Evolutionary conservation across 2,329 filamentous ascomycete genomes (phyloP), one percentile per base, ranked within the genome.

Genomic region (Cladophialophora chaetospira): DNA sequence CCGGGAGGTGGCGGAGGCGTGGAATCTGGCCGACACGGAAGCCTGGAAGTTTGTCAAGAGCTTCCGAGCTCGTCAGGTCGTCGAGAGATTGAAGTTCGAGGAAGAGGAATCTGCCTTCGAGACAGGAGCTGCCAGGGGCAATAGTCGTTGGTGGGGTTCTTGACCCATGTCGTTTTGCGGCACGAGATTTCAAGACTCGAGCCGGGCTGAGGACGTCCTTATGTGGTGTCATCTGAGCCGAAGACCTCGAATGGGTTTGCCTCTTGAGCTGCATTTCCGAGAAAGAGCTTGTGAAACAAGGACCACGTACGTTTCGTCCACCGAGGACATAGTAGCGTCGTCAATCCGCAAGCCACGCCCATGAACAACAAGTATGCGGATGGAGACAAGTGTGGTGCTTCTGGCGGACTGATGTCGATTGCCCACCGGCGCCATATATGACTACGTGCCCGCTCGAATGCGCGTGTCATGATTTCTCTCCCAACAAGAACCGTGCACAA

Each of bases 41-140:
- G 77, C 80, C 6, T 87, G 84, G 84, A 79, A 80, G 60, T 87
- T 87, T 67, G 79, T 83, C 21, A 73, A 82, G 53, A 83, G 84
- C 4, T 86, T 77, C 65, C 76, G 78, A 44, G 84, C 82, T 26
- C 72, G 83, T 61, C 75, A 79, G 53, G 70, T 79, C 11, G 75
- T 85, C 36, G 83, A 86, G 70, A 72, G 82, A 55, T 70, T 76
- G 69, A 75, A 77, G 65, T 87, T 83, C 82, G 79, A 85, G 66
- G 76, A 84, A 54, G 82, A 85, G 58, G 83, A 86, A 48, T 58
- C 61, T 2, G 56, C 53, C 1, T 62, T 57, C 36, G 53, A 47
- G 15, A 47, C 50, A 13, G 59, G 53, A 29, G 60, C 26, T 3
- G 53, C 26, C 19, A 51, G 57, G 58, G 60, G 60, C 3, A 60